Evolutionary conservation across 108 stramenopile genomes (phyloP).

Genomic region (Mediolabrus comicus): DNA sequence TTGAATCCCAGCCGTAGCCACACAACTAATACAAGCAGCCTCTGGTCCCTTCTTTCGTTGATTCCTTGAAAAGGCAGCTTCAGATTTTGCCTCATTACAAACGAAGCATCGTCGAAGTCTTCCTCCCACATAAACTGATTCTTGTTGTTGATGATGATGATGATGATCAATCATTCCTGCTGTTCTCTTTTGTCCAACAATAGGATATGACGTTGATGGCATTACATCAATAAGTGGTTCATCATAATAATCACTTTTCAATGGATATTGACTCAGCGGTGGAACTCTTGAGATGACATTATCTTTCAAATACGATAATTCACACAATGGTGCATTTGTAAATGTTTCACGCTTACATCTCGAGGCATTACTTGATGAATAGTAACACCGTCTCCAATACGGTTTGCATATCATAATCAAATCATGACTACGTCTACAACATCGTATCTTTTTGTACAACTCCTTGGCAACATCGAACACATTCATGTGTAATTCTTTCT

Average conservation of each 20-base stretch:
- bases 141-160: neutral
- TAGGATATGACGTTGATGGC: neutral
- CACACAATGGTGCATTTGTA: slow-evolving; percentile 5
- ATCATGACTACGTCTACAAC: slow-evolving; percentile 12
- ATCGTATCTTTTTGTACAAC: slow-evolving; percentile 4
- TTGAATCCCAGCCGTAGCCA: slow-evolving; percentile 5
- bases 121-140: neutral
- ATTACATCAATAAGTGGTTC: neutral
- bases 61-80: slow-evolving; percentile 2
- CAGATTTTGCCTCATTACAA: slow-evolving; percentile 4
- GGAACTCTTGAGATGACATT: neutral
- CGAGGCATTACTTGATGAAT: slow-evolving; percentile 6
- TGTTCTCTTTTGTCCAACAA: neutral
- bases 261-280: neutral
- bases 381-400: slow-evolving; percentile 2
- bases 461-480: slow-evolving; percentile 5
- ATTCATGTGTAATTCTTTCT: slow-evolving; percentile 10
- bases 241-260: neutral
- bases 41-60: slow-evolving; percentile 7
- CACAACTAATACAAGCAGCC: slow-evolving; percentile 21
- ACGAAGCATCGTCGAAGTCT: neutral
- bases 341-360: slow-evolving; percentile 4
- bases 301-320: slow-evolving; percentile 2
- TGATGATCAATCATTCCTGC: neutral
- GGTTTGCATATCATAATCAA: slow-evolving; percentile 12